Conservation (phyloP, 371 early-diverging fungal species). For the Rhizomucor miehei region DNA sequence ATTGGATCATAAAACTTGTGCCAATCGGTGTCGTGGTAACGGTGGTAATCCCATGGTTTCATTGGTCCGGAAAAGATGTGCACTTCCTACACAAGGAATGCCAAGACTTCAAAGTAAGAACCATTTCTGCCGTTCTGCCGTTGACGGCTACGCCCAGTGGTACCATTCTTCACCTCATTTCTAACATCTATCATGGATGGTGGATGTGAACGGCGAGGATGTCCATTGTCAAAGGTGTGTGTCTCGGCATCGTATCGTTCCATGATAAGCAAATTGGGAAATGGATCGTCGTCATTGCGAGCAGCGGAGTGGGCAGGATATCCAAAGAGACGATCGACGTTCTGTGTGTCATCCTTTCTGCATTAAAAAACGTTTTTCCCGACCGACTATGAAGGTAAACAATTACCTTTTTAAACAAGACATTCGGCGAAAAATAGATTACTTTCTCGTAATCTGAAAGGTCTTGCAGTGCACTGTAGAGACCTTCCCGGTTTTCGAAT, state of each 20-base stretch:
- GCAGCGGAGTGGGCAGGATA: slow-evolving; percentile 13
- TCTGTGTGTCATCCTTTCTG: slow-evolving; percentile 8
- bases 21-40: slow-evolving; percentile 26
- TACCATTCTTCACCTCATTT: not conserved
- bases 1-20: slow-evolving; percentile 21
- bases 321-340: slow-evolving; percentile 25
- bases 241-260: not conserved
- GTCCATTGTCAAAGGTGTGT: no score
- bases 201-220: no score
- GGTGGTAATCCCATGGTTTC: slow-evolving; percentile 37
- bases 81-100: slow-evolving; percentile 11
- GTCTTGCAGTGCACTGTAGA: not conserved
- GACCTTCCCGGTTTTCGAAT: not conserved
- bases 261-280: slow-evolving; percentile 1
- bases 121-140: slow-evolving; percentile 5
- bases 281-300: not conserved
- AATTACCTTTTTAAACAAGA: slow-evolving; percentile 29
- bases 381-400: not conserved
- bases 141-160: no score
- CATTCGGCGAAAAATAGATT: slow-evolving; percentile 26
- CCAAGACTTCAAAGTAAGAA: not conserved
- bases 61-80: slow-evolving; percentile 18
- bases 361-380: not conserved
- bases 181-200: not conserved
- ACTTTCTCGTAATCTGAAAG: slow-evolving; percentile 17